Evolutionary conservation across 2,329 filamentous ascomycete genomes (phyloP).

Genomic region (Stachybotrys elegans): DNA sequence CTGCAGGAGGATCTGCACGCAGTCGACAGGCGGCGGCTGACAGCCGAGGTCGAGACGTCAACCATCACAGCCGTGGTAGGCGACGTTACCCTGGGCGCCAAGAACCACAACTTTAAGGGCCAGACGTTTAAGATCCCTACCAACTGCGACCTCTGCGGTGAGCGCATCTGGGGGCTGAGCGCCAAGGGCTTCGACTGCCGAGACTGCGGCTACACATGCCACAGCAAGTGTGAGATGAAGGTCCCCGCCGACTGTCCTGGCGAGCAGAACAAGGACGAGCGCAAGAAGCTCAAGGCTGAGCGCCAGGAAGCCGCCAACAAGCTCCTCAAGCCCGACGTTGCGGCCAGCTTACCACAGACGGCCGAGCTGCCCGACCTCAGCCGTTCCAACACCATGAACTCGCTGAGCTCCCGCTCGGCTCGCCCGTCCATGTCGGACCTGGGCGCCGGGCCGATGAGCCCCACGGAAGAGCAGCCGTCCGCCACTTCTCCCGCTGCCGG

Average conservation of each 20-base stretch:
- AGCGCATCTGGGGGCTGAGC: conserved; percentile 93
- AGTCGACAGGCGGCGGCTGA: conserved; percentile 76
- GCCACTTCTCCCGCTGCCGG: conserved; percentile 16
- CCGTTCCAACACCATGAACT: conserved; percentile 84
- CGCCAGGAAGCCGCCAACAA: conserved; percentile 74
- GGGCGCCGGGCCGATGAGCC: conserved; percentile 43
- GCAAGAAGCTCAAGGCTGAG: conserved; percentile 85
- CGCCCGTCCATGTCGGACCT: conserved; percentile 65
- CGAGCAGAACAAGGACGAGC: conserved; percentile 89
- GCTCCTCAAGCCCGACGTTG: conserved; percentile 42
- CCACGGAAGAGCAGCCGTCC: conserved; percentile 42
- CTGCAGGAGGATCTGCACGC: conserved; percentile 83
- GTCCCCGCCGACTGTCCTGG: conserved; percentile 94
- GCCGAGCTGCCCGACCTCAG: conserved; percentile 64
- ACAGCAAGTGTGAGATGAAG: conserved; percentile 99
- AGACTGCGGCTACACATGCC: conserved; percentile 96
- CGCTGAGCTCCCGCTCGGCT: conserved; percentile 77
- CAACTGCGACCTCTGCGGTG: conserved; percentile 94
- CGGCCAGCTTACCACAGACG: conserved; percentile 33
- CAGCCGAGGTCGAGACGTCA: conserved; percentile 86
- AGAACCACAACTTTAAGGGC: conserved; percentile 97
- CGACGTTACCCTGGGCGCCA: conserved; percentile 85
- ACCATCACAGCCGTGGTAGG: conserved; percentile 90
- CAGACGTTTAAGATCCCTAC: conserved; percentile 99
- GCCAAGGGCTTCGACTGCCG: conserved; percentile 95